Conservation (phyloP, 345 rosid species). For the Eucalyptus victrix region DNA sequence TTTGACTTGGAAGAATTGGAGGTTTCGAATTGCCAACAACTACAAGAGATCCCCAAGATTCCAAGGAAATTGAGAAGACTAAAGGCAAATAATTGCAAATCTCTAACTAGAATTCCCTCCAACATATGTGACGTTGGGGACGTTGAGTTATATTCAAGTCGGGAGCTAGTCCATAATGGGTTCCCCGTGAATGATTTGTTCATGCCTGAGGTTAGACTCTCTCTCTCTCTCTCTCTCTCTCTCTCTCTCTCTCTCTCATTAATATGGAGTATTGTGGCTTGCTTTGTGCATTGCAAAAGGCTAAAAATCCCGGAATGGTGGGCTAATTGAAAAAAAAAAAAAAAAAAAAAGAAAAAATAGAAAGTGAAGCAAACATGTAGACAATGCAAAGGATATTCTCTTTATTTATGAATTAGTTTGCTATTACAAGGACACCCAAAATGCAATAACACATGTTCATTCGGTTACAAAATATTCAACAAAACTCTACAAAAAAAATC, state of each 20-base stretch:
- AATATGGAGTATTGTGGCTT: not conserved
- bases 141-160: not conserved
- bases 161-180: not conserved
- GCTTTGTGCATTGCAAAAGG: not conserved
- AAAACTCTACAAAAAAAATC: not conserved
- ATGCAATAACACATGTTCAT: not conserved
- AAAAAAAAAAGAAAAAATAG: no score
- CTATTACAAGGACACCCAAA: not conserved
- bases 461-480: not conserved
- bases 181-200: fast-evolving
- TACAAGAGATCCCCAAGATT: not conserved
- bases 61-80: not conserved
- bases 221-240: not conserved
- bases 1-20: not conserved
- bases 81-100: not conserved
- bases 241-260: no score
- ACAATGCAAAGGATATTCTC: not conserved
- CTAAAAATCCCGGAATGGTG: not conserved
- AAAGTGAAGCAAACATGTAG: no score
- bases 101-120: not conserved
- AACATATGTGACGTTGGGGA: fast-evolving
- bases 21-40: not conserved
- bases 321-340: not conserved
- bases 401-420: not conserved
- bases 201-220: not conserved